phyloP scores from a whole-genome alignment of 169 alveolate genomes.

The Plasmodium vivax region DNA sequence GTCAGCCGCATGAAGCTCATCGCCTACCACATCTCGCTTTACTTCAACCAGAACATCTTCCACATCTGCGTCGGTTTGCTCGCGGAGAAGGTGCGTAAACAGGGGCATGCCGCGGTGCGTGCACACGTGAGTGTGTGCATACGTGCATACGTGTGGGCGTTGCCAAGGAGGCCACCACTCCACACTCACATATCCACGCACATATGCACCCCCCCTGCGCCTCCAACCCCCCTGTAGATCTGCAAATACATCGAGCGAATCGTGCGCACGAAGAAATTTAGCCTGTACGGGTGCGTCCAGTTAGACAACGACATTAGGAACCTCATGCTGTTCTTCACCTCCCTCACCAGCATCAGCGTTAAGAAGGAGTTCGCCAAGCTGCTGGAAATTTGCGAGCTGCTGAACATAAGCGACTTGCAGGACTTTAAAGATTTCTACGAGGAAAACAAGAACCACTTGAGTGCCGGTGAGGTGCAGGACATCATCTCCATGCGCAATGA shows the following conservation, averaged over 20 bases:
- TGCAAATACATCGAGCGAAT: constrained; percentile 73
- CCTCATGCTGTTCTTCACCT: constrained; percentile 63
- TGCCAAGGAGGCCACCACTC: neutral
- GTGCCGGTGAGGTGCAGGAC: constrained; percentile 21
- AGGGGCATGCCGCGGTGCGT: neutral
- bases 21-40: constrained; percentile 18
- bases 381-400: constrained; percentile 58
- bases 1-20: constrained; percentile 27
- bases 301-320: constrained; percentile 69
- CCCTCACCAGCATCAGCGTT: constrained; percentile 52
- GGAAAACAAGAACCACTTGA: constrained; percentile 48
- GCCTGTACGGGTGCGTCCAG: constrained; percentile 68
- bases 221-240: constrained; percentile 1
- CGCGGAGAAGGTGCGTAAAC: constrained; percentile 47
- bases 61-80: constrained; percentile 15
- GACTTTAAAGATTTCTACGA: constrained; percentile 72
- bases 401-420: constrained; percentile 56
- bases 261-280: constrained; percentile 37
- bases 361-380: constrained; percentile 54
- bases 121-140: neutral
- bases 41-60: constrained; percentile 52
- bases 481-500: constrained; percentile 54
- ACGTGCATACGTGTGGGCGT: neutral
- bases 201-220: neutral
- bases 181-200: neutral